These are phyloP conservation scores for Cercospora citrullina DNA, from an alignment of 2,329 filamentous ascomycete genomes.

Conservation along the genomic window DNA sequence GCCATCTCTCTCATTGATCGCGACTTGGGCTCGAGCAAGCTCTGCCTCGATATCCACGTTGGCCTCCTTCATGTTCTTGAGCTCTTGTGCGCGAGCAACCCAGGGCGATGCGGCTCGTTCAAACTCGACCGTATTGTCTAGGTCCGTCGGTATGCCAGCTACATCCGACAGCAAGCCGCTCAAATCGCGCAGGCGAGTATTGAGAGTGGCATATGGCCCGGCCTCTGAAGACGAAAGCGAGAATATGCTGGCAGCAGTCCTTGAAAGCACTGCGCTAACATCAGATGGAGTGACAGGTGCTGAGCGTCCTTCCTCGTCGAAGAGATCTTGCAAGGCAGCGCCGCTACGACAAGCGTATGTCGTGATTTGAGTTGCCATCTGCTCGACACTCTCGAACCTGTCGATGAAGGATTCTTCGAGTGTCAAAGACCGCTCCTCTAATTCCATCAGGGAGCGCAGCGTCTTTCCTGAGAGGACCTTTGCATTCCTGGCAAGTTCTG, in stretches of 20 bases:
- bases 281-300: constrained; percentile 68
- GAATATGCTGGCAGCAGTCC: constrained; percentile 55
- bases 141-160: constrained; percentile 56
- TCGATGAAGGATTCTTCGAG: constrained; percentile 66
- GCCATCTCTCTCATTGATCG: constrained; percentile 71
- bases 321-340: constrained; percentile 62
- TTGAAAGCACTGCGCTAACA: constrained; percentile 63
- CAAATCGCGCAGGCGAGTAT: constrained; percentile 65
- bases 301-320: constrained; percentile 70
- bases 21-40: constrained; percentile 74
- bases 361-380: constrained; percentile 64
- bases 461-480: constrained; percentile 83
- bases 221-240: constrained; percentile 56
- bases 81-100: constrained; percentile 75
- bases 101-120: constrained; percentile 76
- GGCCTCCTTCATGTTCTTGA: constrained; percentile 78
- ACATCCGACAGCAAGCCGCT: constrained; percentile 68
- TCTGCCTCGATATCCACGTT: constrained; percentile 84
- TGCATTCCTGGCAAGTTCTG: constrained; percentile 74
- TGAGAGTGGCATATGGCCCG: constrained; percentile 69
- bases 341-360: constrained; percentile 68
- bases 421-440: constrained; percentile 72
- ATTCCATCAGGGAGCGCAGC: constrained; percentile 72
- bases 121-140: constrained; percentile 55
- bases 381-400: constrained; percentile 69